A percentile compares a stretch with the other conserved stretches of the same genome.
Conservation (phyloP, 1,284 basidiomycete genomes). For the Boletus calvinii region DNA sequence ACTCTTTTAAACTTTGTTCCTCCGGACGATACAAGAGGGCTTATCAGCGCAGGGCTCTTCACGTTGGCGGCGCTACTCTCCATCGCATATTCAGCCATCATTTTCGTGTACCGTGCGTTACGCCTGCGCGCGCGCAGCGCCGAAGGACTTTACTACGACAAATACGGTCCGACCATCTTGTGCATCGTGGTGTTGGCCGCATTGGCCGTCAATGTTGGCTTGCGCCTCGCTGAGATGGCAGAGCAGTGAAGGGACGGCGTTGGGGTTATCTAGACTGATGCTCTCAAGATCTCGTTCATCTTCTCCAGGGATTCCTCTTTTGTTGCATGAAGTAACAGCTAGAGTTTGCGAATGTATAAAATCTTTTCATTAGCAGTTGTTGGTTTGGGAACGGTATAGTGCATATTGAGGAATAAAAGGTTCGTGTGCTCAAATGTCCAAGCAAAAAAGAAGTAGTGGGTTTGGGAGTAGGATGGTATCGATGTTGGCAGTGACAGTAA, state of each 20-base stretch:
- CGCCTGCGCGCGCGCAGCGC: constrained; percentile 75
- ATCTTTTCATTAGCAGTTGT: constrained; percentile 27
- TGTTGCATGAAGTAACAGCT: background rate
- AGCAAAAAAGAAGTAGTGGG: constrained; percentile 11
- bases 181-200: constrained; percentile 72
- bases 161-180: constrained; percentile 80
- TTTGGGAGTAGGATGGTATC: constrained; percentile 9
- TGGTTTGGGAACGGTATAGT: constrained; percentile 22
- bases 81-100: constrained; percentile 84
- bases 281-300: background rate
- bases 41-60: constrained; percentile 86
- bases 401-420: constrained; percentile 27
- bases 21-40: constrained; percentile 71
- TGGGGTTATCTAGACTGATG: background rate
- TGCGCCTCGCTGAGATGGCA: constrained; percentile 52
- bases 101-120: constrained; percentile 85
- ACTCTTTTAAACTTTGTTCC: constrained; percentile 87
- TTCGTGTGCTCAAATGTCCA: constrained; percentile 20
- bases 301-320: background rate
- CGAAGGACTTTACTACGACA: constrained; percentile 85
- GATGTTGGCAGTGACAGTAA: constrained; percentile 16
- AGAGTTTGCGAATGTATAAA: constrained; percentile 10
- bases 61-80: constrained; percentile 87
- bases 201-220: constrained; percentile 72
- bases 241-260: background rate